Evolutionary conservation across 352 stramenopile genomes (phyloP).

Genomic region (Pythium chondricola): DNA sequence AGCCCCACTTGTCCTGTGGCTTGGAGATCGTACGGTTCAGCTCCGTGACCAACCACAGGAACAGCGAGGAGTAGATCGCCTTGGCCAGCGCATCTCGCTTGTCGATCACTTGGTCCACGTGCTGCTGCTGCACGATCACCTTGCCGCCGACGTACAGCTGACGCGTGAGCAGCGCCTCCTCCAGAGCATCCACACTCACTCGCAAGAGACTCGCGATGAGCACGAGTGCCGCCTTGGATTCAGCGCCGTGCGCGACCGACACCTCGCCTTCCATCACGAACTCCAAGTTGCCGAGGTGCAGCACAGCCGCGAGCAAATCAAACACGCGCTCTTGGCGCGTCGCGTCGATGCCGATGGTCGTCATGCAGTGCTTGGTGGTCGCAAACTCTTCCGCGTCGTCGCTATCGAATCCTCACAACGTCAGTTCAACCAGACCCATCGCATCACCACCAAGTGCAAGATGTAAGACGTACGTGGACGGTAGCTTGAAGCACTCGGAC

Average conservation of each 20-base stretch:
- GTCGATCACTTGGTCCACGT: slow-evolving; percentile 81
- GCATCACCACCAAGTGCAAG: too few species aligned
- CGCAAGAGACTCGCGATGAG: slow-evolving; percentile 71
- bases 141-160: slow-evolving; percentile 87
- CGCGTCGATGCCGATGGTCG: slow-evolving; percentile 83
- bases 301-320: slow-evolving; percentile 75
- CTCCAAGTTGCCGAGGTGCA: slow-evolving; percentile 85
- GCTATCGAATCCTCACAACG: slow-evolving; percentile 8
- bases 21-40: slow-evolving; percentile 88
- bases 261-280: slow-evolving; percentile 82
- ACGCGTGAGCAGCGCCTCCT: slow-evolving; percentile 68
- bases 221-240: slow-evolving; percentile 37
- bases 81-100: slow-evolving; percentile 90
- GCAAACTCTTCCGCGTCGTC: slow-evolving; percentile 82
- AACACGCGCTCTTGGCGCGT: slow-evolving; percentile 81
- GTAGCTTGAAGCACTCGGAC: slow-evolving; percentile 80
- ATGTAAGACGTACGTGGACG: slow-evolving; percentile 49
- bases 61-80: slow-evolving; percentile 90
- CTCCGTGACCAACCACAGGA: slow-evolving; percentile 87
- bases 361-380: slow-evolving; percentile 80
- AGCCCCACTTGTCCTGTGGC: slow-evolving; percentile 77
- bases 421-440: too few species aligned
- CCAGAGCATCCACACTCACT: slow-evolving; percentile 69
- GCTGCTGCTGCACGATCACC: slow-evolving; percentile 87
- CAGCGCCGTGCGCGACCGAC: slow-evolving; percentile 49